These are phyloP conservation scores for Colletotrichum cuscutae DNA, from an alignment of 2,329 filamentous ascomycete genomes.

Conservation along the genomic window DNA sequence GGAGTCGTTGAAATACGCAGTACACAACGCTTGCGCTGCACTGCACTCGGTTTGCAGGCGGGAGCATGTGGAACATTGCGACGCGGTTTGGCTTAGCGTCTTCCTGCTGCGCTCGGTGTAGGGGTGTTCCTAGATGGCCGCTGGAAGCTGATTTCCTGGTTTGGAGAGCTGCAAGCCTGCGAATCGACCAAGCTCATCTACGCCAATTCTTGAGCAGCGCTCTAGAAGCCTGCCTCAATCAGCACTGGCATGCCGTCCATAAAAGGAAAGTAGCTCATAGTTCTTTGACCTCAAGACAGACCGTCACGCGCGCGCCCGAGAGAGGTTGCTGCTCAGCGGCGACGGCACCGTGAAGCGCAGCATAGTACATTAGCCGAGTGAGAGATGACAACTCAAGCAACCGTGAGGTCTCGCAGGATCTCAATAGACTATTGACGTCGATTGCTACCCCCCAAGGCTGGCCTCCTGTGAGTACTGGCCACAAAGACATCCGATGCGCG, in stretches of 20 bases:
- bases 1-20: conserved; percentile 4
- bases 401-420: conserved; percentile 37
- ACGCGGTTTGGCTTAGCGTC: conserved; percentile 13
- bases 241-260: conserved; percentile 30
- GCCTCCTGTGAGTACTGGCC: background rate
- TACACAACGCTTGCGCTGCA: conserved; percentile 11
- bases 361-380: conserved; percentile 3
- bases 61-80: conserved; percentile 13
- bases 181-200: conserved; percentile 19
- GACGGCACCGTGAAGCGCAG: conserved; percentile 6
- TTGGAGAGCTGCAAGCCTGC: conserved; percentile 25
- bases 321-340: background rate
- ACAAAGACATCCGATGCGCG: conserved; percentile 9
- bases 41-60: conserved; percentile 8
- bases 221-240: conserved; percentile 35
- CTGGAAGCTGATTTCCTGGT: conserved; percentile 34
- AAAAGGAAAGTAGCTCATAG: conserved; percentile 24
- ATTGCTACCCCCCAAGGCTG: conserved; percentile 8
- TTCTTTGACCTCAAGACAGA: background rate
- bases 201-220: conserved; percentile 23
- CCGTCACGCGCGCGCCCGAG: background rate
- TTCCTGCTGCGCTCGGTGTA: conserved; percentile 20
- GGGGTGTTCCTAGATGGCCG: conserved; percentile 26
- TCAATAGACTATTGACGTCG: conserved; percentile 39
- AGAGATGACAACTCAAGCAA: conserved; percentile 19